Evolutionary conservation across 345 rosid species (phyloP).

Genomic region (Rhodamnia rubescens): DNA sequence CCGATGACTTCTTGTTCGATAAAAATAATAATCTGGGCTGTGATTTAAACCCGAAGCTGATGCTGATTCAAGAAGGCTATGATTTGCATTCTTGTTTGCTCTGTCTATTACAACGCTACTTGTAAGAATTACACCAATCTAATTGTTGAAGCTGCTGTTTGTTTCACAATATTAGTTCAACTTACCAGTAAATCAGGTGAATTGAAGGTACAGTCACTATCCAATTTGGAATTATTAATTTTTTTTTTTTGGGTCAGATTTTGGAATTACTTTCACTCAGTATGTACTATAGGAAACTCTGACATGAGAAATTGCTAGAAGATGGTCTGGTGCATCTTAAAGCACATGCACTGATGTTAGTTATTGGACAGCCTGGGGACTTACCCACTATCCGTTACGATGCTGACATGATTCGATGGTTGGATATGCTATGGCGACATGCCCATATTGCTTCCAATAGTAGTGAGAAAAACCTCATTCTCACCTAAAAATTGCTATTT

Average conservation of each 20-base stretch:
- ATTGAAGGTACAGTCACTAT: background rate
- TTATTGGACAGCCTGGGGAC: background rate
- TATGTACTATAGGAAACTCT: background rate
- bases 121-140: background rate
- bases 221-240: background rate
- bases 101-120: background rate
- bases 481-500: background rate
- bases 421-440: background rate
- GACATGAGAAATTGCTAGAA: background rate
- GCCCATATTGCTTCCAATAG: background rate
- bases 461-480: background rate
- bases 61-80: background rate
- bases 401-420: background rate
- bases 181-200: background rate
- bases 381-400: background rate
- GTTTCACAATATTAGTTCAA: background rate
- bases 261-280: background rate
- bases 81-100: background rate
- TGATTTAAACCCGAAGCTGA: background rate
- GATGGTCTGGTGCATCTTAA: background rate
- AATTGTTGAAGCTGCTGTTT: background rate
- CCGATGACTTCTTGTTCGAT: background rate
- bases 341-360: background rate
- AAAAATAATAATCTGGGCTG: background rate
- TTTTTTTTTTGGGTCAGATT: too few relatives aligned